Conservation (phyloP, 345 rosid species). For the Murraya koenigii region DNA sequence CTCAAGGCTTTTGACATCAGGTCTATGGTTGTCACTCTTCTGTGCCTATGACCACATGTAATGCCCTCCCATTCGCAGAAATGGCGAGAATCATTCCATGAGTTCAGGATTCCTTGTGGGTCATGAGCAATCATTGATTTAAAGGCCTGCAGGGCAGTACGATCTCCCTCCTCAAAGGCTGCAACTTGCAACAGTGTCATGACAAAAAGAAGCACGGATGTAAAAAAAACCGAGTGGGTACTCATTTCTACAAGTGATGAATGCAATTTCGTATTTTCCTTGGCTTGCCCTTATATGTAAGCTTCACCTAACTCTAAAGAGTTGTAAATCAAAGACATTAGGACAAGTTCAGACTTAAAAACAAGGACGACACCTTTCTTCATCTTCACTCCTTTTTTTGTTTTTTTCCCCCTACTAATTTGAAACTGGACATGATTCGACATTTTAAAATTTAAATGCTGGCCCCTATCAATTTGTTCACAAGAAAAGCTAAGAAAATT, state of each 20-base stretch:
- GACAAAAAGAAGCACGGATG: not conserved
- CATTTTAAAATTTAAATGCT: no score
- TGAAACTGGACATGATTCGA: no score
- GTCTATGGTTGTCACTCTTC: conserved; percentile 16
- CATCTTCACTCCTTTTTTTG: no score
- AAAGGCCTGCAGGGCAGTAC: not conserved
- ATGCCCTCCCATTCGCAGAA: conserved; percentile 27
- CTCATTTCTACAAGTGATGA: not conserved
- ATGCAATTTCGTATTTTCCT: not conserved
- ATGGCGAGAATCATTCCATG: conserved; percentile 26
- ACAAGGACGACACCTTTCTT: no score
- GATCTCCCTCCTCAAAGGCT: not conserved
- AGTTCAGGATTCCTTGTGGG: not conserved
- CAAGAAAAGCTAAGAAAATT: no score
- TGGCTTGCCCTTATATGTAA: not conserved
- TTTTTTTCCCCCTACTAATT: no score
- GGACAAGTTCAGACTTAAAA: no score
- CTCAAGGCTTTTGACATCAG: conserved; percentile 3
- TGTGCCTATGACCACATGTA: conserved; percentile 18
- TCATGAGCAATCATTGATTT: not conserved
- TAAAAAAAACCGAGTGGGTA: not conserved
- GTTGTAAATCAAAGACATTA: no score
- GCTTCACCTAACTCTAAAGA: no score
- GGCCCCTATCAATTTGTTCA: no score
- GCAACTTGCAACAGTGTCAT: not conserved